phyloP scores from a whole-genome alignment of 148 eudicot genomes.

The Camellia sinensis region DNA sequence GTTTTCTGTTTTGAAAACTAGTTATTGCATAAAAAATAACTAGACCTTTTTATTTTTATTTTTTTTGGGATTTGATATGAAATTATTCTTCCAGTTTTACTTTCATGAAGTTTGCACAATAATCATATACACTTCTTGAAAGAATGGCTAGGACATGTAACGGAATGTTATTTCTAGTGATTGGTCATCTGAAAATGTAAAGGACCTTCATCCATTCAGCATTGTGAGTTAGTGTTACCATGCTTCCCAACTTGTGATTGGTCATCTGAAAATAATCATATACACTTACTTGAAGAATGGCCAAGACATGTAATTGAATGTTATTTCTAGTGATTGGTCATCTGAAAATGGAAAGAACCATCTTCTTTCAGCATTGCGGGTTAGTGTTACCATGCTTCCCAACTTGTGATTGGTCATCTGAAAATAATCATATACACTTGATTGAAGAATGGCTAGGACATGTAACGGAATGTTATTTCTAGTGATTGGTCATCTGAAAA shows the following conservation, averaged over 20 bases:
- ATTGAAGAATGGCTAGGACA: too few relatives aligned
- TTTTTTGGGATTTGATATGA: not conserved
- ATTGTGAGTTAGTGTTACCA: conserved; percentile 6
- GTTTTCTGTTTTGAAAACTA: not conserved
- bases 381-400: conserved; percentile 13
- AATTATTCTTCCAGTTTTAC: not conserved
- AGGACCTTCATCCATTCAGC: not conserved
- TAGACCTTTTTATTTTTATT: too few relatives aligned
- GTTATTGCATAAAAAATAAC: not conserved
- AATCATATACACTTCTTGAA: not conserved
- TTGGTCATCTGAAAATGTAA: not conserved
- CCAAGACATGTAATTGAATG: not conserved
- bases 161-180: conserved; percentile 5
- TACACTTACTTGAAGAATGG: not conserved
- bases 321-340: not conserved
- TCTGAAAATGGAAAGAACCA: not conserved
- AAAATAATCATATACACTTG: too few relatives aligned
- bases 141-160: conserved; percentile 3
- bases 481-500: too few relatives aligned
- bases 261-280: conserved; percentile 10
- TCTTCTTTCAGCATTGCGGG: not conserved
- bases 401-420: conserved; percentile 1
- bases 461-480: too few relatives aligned
- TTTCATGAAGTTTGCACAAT: not conserved
- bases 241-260: conserved; percentile 3